Evolutionary conservation across 176 grass and related monocot species (phyloP).

Genomic region (Musa schizocarpa): DNA sequence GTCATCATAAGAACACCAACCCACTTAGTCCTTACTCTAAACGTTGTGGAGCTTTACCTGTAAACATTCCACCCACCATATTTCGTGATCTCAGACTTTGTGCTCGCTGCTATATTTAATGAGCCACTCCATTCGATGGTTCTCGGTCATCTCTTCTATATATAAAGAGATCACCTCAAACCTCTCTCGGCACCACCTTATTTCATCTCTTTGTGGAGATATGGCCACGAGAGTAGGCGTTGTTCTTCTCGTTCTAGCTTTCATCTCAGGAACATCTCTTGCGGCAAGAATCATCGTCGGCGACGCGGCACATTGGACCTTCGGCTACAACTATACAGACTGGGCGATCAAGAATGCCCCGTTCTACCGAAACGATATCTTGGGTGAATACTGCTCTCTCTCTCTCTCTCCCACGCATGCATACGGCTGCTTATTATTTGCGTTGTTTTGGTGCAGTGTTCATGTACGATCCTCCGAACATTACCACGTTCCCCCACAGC

Average conservation of each 20-base stretch:
- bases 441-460: slow-evolving; percentile 41
- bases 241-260: slow-evolving; percentile 7
- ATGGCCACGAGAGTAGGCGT: background rate
- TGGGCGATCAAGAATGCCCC: slow-evolving; percentile 72
- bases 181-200: background rate
- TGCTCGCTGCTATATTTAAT: background rate
- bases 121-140: background rate
- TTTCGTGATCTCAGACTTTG: background rate
- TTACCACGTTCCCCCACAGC: slow-evolving; percentile 58
- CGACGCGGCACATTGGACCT: slow-evolving; percentile 68
- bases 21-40: background rate
- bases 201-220: background rate
- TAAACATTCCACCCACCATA: background rate
- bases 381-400: slow-evolving; percentile 25
- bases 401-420: background rate
- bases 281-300: slow-evolving; percentile 63
- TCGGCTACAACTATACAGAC: slow-evolving; percentile 85
- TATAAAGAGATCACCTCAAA: background rate
- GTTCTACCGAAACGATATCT: slow-evolving; percentile 67
- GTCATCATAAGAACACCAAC: background rate
- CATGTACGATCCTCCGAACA: slow-evolving; percentile 82
- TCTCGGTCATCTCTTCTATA: background rate
- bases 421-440: background rate
- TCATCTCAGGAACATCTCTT: slow-evolving; percentile 13
- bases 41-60: slow-evolving; percentile 4